Evolutionary conservation across 495 filamentous ascomycete genomes (phyloP), one percentile per base, ranked within the genome.

Genomic region (Amphirosellinia nigrospora): DNA sequence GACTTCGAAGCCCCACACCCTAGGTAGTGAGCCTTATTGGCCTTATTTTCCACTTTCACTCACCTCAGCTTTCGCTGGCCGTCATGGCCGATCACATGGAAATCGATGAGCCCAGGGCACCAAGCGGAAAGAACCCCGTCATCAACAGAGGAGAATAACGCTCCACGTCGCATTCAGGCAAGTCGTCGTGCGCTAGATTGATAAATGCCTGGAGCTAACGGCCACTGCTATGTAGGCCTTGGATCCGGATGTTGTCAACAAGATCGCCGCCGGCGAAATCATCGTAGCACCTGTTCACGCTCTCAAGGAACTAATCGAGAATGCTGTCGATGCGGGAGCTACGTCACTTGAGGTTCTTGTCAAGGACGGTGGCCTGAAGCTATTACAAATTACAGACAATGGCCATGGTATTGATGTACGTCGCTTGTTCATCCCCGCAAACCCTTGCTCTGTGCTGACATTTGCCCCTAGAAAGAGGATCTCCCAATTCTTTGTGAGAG

Each of bases 211-310:
- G 28, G 41, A 41, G 60, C 74, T 78, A 50, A 76, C 68, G 45
- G 60, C 65, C 15, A 11, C 68, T 46, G 16, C 34, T 19, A 0
- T 43, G 4, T 30, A 97, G 93, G 91, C 94, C 34, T 88, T 99
- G 21, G 92, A 97, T 77, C 91, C 92, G 75, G 94, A 97, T 84
- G 96, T 99, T 48, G 93, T 98, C 68, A 98, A 98, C 83, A 98
- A 98, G 82, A 99, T 99, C 73, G 96, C 96, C 9, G 96, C 96
- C n/a, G 96, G 96, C 19, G 96, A 99, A 78, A 99, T 98, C 70
- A 98, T 99, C 63, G 94, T 98, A 62, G 96, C 96, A 13, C 96
- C 96, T 28, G 94, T 98, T 69, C 93, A 99, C 78, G 96, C 96
- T 23, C 81, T 99, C 38, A 99, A 99, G 82, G 96, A 99, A 79